Percentiles rank a stretch among this genome's conserved stretches.
Conservation (phyloP, 2,329 filamentous ascomycete species). For the Fusarium sp. region DNA sequence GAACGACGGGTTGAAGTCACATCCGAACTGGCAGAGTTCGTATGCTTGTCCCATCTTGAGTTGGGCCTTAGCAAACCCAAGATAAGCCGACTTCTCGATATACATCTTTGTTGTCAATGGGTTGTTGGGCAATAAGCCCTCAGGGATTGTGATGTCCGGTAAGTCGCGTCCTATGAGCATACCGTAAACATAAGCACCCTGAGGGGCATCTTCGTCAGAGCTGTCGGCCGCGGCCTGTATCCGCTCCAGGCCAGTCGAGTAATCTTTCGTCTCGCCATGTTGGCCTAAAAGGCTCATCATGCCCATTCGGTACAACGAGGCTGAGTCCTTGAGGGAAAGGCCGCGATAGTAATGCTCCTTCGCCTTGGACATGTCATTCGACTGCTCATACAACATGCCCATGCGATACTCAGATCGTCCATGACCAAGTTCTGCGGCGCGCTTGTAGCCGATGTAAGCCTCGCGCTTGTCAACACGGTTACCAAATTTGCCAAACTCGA, state of each 20-base stretch:
- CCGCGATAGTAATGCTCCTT: slow-evolving; percentile 89
- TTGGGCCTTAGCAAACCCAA: slow-evolving; percentile 95
- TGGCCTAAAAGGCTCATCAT: slow-evolving; percentile 98
- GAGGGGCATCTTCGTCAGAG: slow-evolving; percentile 94
- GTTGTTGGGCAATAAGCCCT: slow-evolving; percentile 73
- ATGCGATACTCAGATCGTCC: slow-evolving; percentile 93
- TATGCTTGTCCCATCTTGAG: slow-evolving; percentile 97
- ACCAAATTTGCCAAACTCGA: slow-evolving; percentile 97
- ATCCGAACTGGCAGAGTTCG: slow-evolving; percentile 91
- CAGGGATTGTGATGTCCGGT: slow-evolving; percentile 86
- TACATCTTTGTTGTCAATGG: slow-evolving; percentile 80
- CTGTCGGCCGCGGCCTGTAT: slow-evolving; percentile 84
- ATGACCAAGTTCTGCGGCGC: slow-evolving; percentile 86
- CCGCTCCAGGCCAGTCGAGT: slow-evolving; percentile 77
- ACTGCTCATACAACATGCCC: slow-evolving; percentile 97
- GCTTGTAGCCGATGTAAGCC: slow-evolving; percentile 85
- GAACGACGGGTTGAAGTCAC: slow-evolving; percentile 91
- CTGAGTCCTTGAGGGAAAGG: slow-evolving; percentile 82
- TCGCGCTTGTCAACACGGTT: slow-evolving; percentile 92
- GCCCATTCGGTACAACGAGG: slow-evolving; percentile 83
- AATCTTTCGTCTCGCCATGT: slow-evolving; percentile 88
- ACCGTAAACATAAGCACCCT: slow-evolving; percentile 93
- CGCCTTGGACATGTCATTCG: slow-evolving; percentile 90
- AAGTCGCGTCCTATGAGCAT: slow-evolving; percentile 93
- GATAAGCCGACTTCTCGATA: slow-evolving; percentile 94